These are phyloP conservation scores for Hanseniaspora uvarum DNA, from an alignment of 1,139 yeast genomes.

Conservation along the genomic window DNA sequence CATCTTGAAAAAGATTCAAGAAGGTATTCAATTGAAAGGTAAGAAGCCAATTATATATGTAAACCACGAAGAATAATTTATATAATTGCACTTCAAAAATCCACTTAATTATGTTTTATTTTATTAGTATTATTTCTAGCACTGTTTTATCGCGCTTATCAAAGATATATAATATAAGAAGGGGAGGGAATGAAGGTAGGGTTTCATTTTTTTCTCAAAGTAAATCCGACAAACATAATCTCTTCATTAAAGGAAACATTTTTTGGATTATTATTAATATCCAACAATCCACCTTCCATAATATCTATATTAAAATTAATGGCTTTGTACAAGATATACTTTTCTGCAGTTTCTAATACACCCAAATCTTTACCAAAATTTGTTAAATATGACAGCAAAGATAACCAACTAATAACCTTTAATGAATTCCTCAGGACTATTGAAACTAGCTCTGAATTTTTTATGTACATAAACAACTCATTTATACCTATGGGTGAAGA, in stretches of 20 bases:
- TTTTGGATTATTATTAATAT: too few species aligned
- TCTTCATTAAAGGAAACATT: too few species aligned
- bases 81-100: neutral
- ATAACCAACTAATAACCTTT: neutral
- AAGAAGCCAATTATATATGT: slow-evolving; percentile 36
- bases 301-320: neutral
- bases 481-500: slow-evolving; percentile 17
- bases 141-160: neutral
- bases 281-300: too few species aligned
- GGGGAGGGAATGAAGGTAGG: too few species aligned
- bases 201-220: too few species aligned
- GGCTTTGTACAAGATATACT: slow-evolving; percentile 7
- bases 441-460: neutral
- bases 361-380: slow-evolving; percentile 10
- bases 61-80: slow-evolving; percentile 23
- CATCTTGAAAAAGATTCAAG: slow-evolving; percentile 41
- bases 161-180: too few species aligned
- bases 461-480: slow-evolving; percentile 9
- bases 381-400: slow-evolving; percentile 4
- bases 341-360: slow-evolving; percentile 8
- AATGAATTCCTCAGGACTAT: neutral
- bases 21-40: slow-evolving; percentile 43
- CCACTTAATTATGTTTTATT: neutral
- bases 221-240: too few species aligned
- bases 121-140: too few species aligned